Base-by-base conservation (phyloP, 306 rosid genomes). In the Corylus americana region DNA sequence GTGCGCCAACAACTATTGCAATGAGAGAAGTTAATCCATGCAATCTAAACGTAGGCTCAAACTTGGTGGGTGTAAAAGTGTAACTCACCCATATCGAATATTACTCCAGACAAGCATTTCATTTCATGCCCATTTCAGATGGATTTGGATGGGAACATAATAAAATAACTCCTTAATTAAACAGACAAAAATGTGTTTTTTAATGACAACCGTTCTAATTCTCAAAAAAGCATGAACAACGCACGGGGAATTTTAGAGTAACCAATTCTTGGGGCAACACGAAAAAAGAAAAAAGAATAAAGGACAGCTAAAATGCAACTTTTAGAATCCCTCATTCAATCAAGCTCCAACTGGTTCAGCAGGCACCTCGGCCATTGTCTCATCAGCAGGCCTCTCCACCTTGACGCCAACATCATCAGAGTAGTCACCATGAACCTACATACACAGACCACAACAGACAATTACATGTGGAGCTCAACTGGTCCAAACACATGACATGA, bases 381-480 rank as follows among this genome's bases (percentile, higher is more conserved):
- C 98, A 0, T 95, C 98, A 0, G 90, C 93, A 16, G 98, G 92
- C 80, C 98, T 87, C 25, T 95, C 98, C 44, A 95, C 91, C 91
- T 91, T 95, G 3, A 82, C 79, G 9, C 98, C 97, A 54, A 92
- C 80, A 18, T 94, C 97, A 75, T 95, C 98, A 0, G 88, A 79
- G 75, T 85, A 86, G 74, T 93, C 97, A 3, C 97, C 98, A 13
- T 94, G 97, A 59, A 94, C 98, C 98, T 94, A 76, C 73, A 80
- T 7, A 29, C 1, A 78, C 20, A 49, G 75, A 25, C 44, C 45
- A 77, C 11, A 4, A 11, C 14, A 44, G 16, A 18, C 35, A 20
- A 16, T 11, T 22, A 16, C 8, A 73, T 37, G 47, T 20, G 2
- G 2, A 11, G 31, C 4, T 68, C 16, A 18, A 35, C 1, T 2